Conservation (phyloP, 805 yeast species). For the Hermanozyma aechmeae region DNA sequence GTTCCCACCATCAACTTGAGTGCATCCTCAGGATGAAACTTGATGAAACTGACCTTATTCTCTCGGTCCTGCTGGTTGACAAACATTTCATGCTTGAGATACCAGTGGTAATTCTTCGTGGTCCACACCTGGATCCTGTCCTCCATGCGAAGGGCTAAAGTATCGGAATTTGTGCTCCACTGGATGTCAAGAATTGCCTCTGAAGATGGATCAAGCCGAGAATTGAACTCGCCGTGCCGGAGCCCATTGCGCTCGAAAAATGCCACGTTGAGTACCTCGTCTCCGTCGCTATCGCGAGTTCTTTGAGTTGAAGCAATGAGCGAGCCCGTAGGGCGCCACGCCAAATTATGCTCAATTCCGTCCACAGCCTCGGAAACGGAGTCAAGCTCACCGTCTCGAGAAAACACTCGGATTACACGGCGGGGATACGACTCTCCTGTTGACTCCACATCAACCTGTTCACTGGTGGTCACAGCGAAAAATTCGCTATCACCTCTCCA, state of each 20-base stretch:
- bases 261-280: constrained; percentile 42
- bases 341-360: constrained; percentile 59
- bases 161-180: constrained; percentile 80
- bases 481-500: constrained; percentile 97
- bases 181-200: constrained; percentile 42
- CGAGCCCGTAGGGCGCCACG: constrained; percentile 92
- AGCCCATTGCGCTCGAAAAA: constrained; percentile 93
- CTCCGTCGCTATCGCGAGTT: constrained; percentile 43
- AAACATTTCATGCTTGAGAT: constrained; percentile 69
- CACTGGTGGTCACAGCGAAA: constrained; percentile 61
- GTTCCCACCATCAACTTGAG: constrained; percentile 63
- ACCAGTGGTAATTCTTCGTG: constrained; percentile 91
- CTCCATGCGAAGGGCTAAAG: constrained; percentile 57
- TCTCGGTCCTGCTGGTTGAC: constrained; percentile 15
- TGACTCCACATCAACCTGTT: constrained; percentile 35
- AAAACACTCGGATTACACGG: constrained; percentile 76
- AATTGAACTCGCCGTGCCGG: constrained; percentile 75
- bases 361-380: constrained; percentile 87
- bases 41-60: constrained; percentile 33
- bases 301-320: constrained; percentile 77
- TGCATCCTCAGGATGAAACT: constrained; percentile 90
- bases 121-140: constrained; percentile 82
- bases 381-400: constrained; percentile 67
- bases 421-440: constrained; percentile 34
- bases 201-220: constrained; percentile 45